These are phyloP conservation scores for Tephrocybe rancida DNA, from an alignment of 768 basidiomycete genomes.

Conservation along the genomic window DNA sequence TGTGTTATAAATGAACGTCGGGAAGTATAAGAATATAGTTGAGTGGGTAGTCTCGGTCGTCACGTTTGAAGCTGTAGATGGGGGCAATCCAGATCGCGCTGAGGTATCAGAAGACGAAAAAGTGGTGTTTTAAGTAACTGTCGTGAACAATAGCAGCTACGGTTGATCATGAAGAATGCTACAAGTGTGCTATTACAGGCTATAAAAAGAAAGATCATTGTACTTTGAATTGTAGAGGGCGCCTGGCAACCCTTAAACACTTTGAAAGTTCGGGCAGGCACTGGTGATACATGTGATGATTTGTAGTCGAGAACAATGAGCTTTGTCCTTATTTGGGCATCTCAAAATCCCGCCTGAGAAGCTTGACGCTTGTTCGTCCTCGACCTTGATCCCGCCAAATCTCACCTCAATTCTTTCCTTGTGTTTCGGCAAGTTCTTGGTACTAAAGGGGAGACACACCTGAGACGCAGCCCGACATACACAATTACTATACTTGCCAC, in stretches of 20 bases:
- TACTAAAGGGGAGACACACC: too few species aligned
- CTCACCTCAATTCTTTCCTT: too few species aligned
- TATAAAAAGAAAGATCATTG: not conserved
- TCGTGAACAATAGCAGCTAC: conserved; percentile 11
- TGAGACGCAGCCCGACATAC: too few species aligned
- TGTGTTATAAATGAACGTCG: conserved; percentile 6
- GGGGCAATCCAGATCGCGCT: conserved; percentile 12
- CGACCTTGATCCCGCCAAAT: too few species aligned
- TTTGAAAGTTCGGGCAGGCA: not conserved
- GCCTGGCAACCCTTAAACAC: conserved; percentile 4
- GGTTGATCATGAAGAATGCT: not conserved
- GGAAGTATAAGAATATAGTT: conserved; percentile 1
- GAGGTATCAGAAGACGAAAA: not conserved
- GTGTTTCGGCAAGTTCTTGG: too few species aligned
- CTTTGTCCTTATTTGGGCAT: conserved; percentile 5
- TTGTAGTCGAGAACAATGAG: not conserved
- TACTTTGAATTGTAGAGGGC: not conserved
- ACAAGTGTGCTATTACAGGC: not conserved
- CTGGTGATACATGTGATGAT: not conserved
- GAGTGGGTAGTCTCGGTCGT: not conserved
- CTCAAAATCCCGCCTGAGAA: too few species aligned
- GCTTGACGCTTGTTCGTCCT: too few species aligned
- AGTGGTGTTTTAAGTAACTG: conserved; percentile 1
- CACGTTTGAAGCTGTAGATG: not conserved
- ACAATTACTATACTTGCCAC: too few species aligned